phyloP scores from a whole-genome alignment of 1,284 basidiomycete species.

The Macrocystidia cucumis region DNA sequence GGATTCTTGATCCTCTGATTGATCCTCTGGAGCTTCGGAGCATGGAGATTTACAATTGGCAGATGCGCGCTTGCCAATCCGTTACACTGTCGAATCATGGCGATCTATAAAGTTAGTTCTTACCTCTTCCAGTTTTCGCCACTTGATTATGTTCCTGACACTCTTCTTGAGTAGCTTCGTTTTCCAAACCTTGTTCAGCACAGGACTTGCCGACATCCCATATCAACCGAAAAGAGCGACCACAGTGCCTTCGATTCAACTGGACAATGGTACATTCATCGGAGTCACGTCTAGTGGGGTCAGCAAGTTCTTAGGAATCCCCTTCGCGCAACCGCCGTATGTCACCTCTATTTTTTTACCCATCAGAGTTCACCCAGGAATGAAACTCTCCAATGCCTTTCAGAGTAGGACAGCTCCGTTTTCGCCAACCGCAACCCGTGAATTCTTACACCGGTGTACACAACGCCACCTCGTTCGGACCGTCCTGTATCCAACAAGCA shows the following conservation, averaged over 20 bases:
- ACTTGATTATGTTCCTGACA: no score
- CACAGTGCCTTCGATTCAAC: conserved; percentile 25
- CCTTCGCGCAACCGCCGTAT: no score
- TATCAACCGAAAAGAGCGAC: no score
- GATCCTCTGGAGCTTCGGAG: no score
- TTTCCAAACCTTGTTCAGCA: no score
- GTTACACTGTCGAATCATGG: conserved; percentile 21
- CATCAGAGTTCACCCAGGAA: no score
- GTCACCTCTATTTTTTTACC: no score
- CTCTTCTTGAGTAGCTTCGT: no score
- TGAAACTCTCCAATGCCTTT: background rate
- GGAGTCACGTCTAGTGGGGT: conserved; percentile 21
- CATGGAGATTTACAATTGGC: no score
- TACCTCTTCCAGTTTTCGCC: no score
- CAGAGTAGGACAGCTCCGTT: conserved; percentile 36
- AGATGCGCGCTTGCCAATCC: conserved; percentile 28
- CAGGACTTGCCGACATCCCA: conserved; percentile 14
- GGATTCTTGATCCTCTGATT: no score
- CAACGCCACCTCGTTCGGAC: conserved; percentile 33
- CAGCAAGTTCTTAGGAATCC: conserved; percentile 42
- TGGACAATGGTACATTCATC: conserved; percentile 31
- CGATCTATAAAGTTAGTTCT: no score
- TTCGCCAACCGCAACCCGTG: conserved; percentile 39
- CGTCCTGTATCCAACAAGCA: conserved; percentile 42
- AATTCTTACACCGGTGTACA: conserved; percentile 30